phyloP scores from a whole-genome alignment of 176 grass and related monocot genomes.

The Lolium multiflorum region DNA sequence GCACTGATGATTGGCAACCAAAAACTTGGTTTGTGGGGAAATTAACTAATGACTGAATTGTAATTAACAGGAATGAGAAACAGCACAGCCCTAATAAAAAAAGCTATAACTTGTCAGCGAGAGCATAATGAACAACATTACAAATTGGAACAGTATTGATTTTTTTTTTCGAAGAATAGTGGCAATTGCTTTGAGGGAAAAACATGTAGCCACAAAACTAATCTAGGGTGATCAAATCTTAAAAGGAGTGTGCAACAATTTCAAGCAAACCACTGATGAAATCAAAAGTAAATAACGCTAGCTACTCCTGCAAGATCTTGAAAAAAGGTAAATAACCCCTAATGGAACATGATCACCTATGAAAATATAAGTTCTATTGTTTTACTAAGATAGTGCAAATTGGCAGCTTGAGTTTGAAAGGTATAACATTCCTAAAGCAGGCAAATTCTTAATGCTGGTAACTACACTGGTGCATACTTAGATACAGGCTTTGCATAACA shows the following conservation, averaged over 20 bases:
- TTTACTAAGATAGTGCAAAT: background rate
- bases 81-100: background rate
- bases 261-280: slow-evolving; percentile 13
- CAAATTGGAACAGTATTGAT: background rate
- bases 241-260: background rate
- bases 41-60: background rate
- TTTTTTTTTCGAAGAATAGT: background rate
- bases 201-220: slow-evolving; percentile 3
- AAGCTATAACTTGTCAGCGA: background rate
- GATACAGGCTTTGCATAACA: slow-evolving; percentile 5
- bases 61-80: background rate
- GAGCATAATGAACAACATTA: slow-evolving; percentile 22
- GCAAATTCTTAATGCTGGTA: slow-evolving; percentile 2
- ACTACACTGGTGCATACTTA: slow-evolving; percentile 2
- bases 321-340: background rate
- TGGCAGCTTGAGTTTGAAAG: slow-evolving; percentile 2
- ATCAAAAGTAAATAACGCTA: background rate
- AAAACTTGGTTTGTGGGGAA: slow-evolving; percentile 7
- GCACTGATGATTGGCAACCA: background rate
- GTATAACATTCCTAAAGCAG: background rate
- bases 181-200: background rate
- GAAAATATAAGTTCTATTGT: background rate
- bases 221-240: background rate
- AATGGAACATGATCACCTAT: background rate
- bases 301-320: background rate